These are phyloP conservation scores for Linum trigynum DNA, from an alignment of 345 rosid genomes.

Conservation along the genomic window DNA sequence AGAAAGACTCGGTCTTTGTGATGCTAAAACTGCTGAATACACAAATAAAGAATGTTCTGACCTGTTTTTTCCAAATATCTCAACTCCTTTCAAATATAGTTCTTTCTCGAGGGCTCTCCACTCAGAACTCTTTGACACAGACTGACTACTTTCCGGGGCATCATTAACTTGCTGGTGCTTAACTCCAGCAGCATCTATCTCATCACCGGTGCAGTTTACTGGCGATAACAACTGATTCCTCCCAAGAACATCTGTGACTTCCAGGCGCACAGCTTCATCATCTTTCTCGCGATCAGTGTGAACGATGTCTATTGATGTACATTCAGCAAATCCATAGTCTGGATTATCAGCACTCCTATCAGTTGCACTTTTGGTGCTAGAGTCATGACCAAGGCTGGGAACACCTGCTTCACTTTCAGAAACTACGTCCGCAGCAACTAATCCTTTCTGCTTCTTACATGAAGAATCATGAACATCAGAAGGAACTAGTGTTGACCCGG, in stretches of 20 bases:
- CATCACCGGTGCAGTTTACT: slow-evolving; percentile 17
- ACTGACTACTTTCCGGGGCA: slow-evolving; percentile 29
- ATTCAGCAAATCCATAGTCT: slow-evolving; percentile 22
- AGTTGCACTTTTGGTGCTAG: slow-evolving; percentile 17
- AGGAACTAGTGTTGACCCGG: slow-evolving; percentile 17
- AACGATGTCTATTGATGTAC: slow-evolving; percentile 15
- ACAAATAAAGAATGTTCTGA: slow-evolving; percentile 23
- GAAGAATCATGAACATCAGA: slow-evolving; percentile 28
- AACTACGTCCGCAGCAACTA: slow-evolving; percentile 17
- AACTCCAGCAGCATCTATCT: not conserved
- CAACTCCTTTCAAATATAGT: slow-evolving; percentile 82
- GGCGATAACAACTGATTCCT: slow-evolving; percentile 22
- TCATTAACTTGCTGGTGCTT: slow-evolving; percentile 23
- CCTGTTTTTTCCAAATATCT: slow-evolving; percentile 98
- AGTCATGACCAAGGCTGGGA: slow-evolving; percentile 14
- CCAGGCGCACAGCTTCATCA: slow-evolving; percentile 20
- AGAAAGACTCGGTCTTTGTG: not conserved
- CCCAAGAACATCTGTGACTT: slow-evolving; percentile 29
- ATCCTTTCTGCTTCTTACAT: slow-evolving; percentile 57
- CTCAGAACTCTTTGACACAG: slow-evolving; percentile 26
- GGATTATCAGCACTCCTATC: slow-evolving; percentile 17
- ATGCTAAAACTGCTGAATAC: not conserved
- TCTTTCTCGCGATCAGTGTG: slow-evolving; percentile 25
- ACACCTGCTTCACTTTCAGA: slow-evolving; percentile 17
- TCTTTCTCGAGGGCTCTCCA: slow-evolving; percentile 95